Base-by-base conservation (phyloP, 495 filamentous ascomycete genomes). In the Sphaerosporella brunnea region DNA sequence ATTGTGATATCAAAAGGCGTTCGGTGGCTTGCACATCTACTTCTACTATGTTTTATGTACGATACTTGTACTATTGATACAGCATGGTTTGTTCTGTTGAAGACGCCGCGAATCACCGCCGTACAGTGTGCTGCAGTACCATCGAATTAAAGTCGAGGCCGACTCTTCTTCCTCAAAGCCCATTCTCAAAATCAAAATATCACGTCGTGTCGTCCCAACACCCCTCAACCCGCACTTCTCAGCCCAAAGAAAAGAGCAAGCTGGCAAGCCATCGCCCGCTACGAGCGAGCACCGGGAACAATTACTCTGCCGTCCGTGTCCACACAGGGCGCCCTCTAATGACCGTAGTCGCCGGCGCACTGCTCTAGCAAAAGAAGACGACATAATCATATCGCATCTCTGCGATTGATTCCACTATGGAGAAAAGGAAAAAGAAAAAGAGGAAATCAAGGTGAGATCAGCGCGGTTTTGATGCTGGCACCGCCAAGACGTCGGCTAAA, bases 321-420 rank as follows among this genome's bases (percentile, higher is more conserved):
- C 40, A 43, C 40, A 43, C 9, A 43, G 40, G n/a, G 13, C 13
- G 11, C 20, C 28, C 5, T 32, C 13, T 5, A 5, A 5, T 32
- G 28, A 32, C 28, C 7, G 7, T 40, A 9, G 40, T 43, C 40
- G 8, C 40, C 24, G 24, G 40, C 13, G 26, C n/a, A n/a, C n/a
- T 43, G 9, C 40, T 43, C 40, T 43, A 43, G 40, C 40, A 16
- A 43, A 43, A 20, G 20, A 40, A 40, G 37, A 32, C 28, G 28
- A 32, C 13, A 32, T 7, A 7, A 32, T 7, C 13, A 5, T 32
- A 13, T 32, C 13, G 13, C 28, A n/a, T 32, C 28, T 32, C 13
- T 5, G 13, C 28, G 28, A 32, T 5, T 32, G 28, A 32, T 32
- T 32, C 28, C 28, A 32, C 28, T 32, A 32, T 7, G 13, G 36